These are phyloP conservation scores for Simplicillium sp. DNA, from an alignment of 2,329 filamentous ascomycete genomes.

Conservation along the genomic window DNA sequence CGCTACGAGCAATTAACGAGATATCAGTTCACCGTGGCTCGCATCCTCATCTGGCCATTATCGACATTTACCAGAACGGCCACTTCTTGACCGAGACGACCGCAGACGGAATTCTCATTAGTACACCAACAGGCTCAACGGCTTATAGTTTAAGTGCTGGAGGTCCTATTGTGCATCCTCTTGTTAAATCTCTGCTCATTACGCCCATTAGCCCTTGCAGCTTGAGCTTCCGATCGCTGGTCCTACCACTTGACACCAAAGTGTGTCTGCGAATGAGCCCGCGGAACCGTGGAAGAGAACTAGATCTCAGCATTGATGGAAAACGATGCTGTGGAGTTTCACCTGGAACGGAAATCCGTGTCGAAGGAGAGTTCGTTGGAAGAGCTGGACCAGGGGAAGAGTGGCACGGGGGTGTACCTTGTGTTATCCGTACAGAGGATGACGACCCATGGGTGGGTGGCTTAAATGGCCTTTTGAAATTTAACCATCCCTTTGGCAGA, in stretches of 20 bases:
- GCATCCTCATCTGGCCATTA: constrained; percentile 81
- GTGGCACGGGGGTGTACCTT: constrained; percentile 77
- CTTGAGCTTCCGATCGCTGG: constrained; percentile 82
- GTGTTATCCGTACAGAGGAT: constrained; percentile 66
- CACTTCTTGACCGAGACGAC: constrained; percentile 89
- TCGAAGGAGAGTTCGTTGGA: constrained; percentile 76
- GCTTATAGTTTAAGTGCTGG: constrained; percentile 92
- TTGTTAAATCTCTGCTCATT: constrained; percentile 79
- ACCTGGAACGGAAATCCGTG: constrained; percentile 75
- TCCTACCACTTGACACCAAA: constrained; percentile 77
- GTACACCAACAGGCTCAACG: constrained; percentile 88
- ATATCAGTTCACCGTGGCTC: constrained; percentile 86
- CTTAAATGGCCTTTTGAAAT: constrained; percentile 86
- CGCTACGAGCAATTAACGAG: constrained; percentile 78
- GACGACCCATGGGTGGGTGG: constrained; percentile 97
- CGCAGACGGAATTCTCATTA: constrained; percentile 89
- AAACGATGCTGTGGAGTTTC: constrained; percentile 57
- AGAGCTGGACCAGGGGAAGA: constrained; percentile 28
- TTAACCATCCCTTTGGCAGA: constrained; percentile 87
- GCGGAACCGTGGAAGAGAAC: constrained; percentile 65
- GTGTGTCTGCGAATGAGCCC: constrained; percentile 75
- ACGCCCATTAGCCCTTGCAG: constrained; percentile 92
- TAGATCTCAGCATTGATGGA: constrained; percentile 74
- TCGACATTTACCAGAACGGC: constrained; percentile 84
- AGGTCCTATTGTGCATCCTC: constrained; percentile 86